Conservation (phyloP, 257 asterid genomes). For the Eucommia ulmoides region DNA sequence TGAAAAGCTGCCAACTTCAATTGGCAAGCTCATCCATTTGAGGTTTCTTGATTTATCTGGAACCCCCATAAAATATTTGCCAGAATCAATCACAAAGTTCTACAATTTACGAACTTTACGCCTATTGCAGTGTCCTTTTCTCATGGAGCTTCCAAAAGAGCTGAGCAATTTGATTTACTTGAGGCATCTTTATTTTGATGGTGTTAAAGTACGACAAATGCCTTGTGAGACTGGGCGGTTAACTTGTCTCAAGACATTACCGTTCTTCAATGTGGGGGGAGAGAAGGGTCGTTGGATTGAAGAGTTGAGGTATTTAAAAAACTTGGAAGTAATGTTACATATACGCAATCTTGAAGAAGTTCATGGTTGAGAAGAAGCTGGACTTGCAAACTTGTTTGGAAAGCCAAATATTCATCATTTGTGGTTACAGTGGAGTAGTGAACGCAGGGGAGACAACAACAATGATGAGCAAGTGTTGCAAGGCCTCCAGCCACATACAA, state of each 20-base stretch:
- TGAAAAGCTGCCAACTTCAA: background rate
- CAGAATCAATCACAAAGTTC: background rate
- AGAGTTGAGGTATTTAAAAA: conserved; percentile 18
- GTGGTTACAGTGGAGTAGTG: background rate
- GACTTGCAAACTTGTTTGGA: background rate
- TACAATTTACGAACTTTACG: background rate
- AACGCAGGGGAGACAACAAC: background rate
- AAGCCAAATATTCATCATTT: conserved; percentile 3
- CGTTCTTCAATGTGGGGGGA: conserved; percentile 2
- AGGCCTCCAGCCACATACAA: conserved; percentile 24
- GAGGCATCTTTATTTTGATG: background rate
- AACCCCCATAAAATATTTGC: background rate
- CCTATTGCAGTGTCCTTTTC: background rate
- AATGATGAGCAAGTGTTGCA: conserved; percentile 20
- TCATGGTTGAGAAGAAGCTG: conserved; percentile 4
- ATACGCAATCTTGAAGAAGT: no score
- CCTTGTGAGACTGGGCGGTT: conserved; percentile 12
- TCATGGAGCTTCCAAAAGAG: background rate
- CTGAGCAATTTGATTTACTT: background rate
- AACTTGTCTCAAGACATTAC: conserved; percentile 12
- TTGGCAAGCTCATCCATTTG: background rate
- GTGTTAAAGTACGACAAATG: background rate
- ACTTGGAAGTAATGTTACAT: conserved; percentile 11
- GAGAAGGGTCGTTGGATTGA: conserved; percentile 9
- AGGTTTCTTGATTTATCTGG: background rate